Base-by-base conservation (phyloP, 1,139 yeast species). In the Lodderomyces pseudojiufengensis region DNA sequence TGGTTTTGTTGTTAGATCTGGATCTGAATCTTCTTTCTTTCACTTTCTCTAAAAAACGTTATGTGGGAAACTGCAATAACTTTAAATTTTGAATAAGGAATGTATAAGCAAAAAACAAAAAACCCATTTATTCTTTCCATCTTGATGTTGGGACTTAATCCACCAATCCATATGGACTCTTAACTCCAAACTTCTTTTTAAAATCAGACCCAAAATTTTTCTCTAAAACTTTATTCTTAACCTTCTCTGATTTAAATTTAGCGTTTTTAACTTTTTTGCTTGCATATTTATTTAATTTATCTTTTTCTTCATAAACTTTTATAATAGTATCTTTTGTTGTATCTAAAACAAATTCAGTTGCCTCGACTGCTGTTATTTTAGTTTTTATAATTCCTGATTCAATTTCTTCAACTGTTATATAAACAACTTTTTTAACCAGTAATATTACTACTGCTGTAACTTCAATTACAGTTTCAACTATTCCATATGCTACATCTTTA, bases 391-490 rank as follows among this genome's bases (percentile, higher is more conserved):
- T 24, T 9, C 14, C 31, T 11, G 16, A 18, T 23, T 28, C 31
- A 28, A 21, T 21, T 20, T 28, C 14, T 7, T 23, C 24, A n/a
- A 24, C 31, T 2, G 31, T 21, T n/a, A 20, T 21, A 20, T 20
- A 20, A 11, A 28, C 31, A 9, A 28, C 31, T 28, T 28, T 28
- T 21, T 28, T 28, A 21, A 28, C 13, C 31, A 28, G 31, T 28
- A 28, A 23, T 18, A 28, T 15, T 12, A 28, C 31, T 18, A 28
- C 31, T 2, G 20, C 24, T 20, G 31, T 28, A 11, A 28, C 24
- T 7, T 28, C 31, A 14, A 28, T 15, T 10, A 24, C 22, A n/a
- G 16, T 28, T 6, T 28, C 31, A 9, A 15, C 15, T n/a, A 28
- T 24, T 20, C 14, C 31, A 23, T 20, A 24, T 11, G 24, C 31